A percentile compares a stretch with the other conserved stretches of the same genome.
Conservation (phyloP, 176 grass and related monocot genomes). For the Lolium multiflorum region DNA sequence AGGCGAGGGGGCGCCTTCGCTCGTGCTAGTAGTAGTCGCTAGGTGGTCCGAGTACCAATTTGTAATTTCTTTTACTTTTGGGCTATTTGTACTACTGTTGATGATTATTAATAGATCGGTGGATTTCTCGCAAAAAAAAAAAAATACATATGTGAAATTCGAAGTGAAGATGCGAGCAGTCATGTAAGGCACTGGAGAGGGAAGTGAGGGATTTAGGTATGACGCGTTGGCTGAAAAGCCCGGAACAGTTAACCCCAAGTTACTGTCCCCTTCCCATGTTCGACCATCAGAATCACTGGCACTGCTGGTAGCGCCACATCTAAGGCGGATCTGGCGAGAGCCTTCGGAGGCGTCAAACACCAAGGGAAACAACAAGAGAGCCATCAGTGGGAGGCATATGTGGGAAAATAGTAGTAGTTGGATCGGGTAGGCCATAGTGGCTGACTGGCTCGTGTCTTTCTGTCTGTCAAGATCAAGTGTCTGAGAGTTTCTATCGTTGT, state of each 20-base stretch:
- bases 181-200: too few relatives aligned
- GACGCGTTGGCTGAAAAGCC: not conserved
- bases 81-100: too few relatives aligned
- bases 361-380: not conserved
- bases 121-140: too few relatives aligned
- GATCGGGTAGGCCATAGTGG: not conserved
- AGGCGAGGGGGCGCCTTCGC: too few relatives aligned
- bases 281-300: not conserved
- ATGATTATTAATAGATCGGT: too few relatives aligned
- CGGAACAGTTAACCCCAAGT: conserved; percentile 30
- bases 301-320: conserved; percentile 40
- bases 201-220: conserved; percentile 34
- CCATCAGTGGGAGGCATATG: not conserved
- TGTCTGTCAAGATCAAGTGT: conserved; percentile 9
- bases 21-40: conserved; percentile 5
- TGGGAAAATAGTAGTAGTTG: not conserved
- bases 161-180: too few relatives aligned
- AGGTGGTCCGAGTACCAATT: too few relatives aligned
- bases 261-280: conserved; percentile 42
- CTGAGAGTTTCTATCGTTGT: not conserved
- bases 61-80: too few relatives aligned
- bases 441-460: not conserved
- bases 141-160: too few relatives aligned
- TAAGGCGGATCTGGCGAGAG: conserved; percentile 40
- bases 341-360: not conserved